A percentile compares a stretch with the other conserved stretches of the same genome.
Conservation (phyloP, 371 early-diverging fungal species). For the Mucor plumbeus region DNA sequence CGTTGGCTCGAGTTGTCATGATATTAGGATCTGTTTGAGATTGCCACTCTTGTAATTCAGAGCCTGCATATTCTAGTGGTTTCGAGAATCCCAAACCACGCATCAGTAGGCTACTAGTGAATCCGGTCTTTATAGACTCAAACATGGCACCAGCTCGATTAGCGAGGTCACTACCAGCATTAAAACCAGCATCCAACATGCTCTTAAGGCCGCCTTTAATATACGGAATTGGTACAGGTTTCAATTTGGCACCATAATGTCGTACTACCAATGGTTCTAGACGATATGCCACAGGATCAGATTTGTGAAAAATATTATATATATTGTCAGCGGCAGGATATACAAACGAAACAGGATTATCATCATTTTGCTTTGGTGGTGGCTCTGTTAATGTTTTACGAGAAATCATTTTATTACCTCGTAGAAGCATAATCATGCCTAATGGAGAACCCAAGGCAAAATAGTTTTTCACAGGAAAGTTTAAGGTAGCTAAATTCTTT, state of each 20-base stretch:
- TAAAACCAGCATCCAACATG: slow-evolving; percentile 64
- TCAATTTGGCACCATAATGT: slow-evolving; percentile 52
- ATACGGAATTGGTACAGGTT: slow-evolving; percentile 79
- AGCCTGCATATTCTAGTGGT: slow-evolving; percentile 3
- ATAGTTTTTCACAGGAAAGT: slow-evolving; percentile 61
- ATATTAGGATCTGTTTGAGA: slow-evolving; percentile 37
- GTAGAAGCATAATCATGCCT: slow-evolving; percentile 77
- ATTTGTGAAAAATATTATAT: slow-evolving; percentile 84
- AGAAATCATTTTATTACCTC: slow-evolving; percentile 66
- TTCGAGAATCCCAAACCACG: slow-evolving; percentile 56
- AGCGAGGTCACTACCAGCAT: slow-evolving; percentile 70
- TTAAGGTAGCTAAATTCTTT: slow-evolving; percentile 14
- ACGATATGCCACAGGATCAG: slow-evolving; percentile 70
- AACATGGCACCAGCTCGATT: slow-evolving; percentile 74
- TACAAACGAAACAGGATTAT: slow-evolving; percentile 41
- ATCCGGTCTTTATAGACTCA: slow-evolving; percentile 60
- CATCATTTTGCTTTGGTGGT: not conserved
- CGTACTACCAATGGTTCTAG: slow-evolving; percentile 73
- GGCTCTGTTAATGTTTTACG: slow-evolving; percentile 37
- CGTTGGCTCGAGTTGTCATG: slow-evolving; percentile 2
- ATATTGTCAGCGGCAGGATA: slow-evolving; percentile 72
- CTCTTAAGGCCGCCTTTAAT: slow-evolving; percentile 85
- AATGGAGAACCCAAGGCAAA: slow-evolving; percentile 81
- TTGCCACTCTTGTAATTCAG: slow-evolving; percentile 14
- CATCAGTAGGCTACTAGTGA: slow-evolving; percentile 62